A percentile compares a stretch with the other conserved stretches of the same genome.
phyloP scores from a whole-genome alignment of 305 asterid species.

The Coffea humblotiana region DNA sequence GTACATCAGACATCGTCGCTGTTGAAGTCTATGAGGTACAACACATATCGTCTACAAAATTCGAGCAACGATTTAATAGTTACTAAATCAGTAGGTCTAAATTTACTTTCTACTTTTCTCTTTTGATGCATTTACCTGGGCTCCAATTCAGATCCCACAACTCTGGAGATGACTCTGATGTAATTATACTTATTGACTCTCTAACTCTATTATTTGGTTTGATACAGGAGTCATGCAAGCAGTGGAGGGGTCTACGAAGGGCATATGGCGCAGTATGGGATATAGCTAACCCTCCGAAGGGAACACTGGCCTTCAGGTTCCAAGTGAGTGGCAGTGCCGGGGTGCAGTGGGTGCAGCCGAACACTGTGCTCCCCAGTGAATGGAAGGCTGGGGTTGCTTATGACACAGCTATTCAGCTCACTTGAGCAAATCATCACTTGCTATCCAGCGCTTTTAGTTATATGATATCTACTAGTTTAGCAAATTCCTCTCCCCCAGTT shows the following conservation, averaged over 20 bases:
- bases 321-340: slow-evolving; percentile 20
- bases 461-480: neutral
- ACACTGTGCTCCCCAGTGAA: slow-evolving; percentile 18
- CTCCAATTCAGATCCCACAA: no score
- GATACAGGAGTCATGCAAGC: slow-evolving; percentile 15
- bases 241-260: slow-evolving; percentile 18
- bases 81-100: no score
- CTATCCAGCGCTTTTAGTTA: neutral
- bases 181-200: no score
- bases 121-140: no score
- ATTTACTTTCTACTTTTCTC: no score
- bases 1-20: slow-evolving; percentile 18
- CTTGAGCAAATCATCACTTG: neutral
- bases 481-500: neutral
- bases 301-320: slow-evolving; percentile 20
- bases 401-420: slow-evolving; percentile 26
- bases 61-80: no score
- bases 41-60: no score
- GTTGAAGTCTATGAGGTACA: slow-evolving; percentile 28
- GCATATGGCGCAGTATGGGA: slow-evolving; percentile 33
- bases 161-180: no score
- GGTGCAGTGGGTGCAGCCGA: slow-evolving; percentile 25
- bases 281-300: slow-evolving; percentile 26
- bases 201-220: no score
- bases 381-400: slow-evolving; percentile 31